Evolutionary conservation across 2,329 filamentous ascomycete genomes (phyloP), one percentile per base, ranked within the genome.

Genomic region (Talaromyces sp.): DNA sequence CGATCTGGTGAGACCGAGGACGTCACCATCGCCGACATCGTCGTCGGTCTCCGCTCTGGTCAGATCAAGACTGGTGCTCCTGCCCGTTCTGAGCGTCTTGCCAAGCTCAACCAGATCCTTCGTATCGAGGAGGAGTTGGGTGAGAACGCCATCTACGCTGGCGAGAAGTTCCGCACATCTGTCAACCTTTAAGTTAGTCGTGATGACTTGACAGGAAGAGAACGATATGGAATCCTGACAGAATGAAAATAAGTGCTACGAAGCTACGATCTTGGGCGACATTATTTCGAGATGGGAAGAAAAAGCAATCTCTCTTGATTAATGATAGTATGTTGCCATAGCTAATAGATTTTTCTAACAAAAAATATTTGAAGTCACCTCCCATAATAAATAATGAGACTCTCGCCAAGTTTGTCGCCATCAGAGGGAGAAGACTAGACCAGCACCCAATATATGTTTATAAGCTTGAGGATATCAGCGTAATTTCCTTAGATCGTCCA

Each of bases 21-120:
- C 83, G 95, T 99, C 73, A 99, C 95, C 81, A 99, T 99, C 79
- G 89, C 95, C 71, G 95, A 99, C 78, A 95, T 99, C 71, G 92
- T 93, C 69, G 95, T 99, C 72, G 95, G 95, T 84, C 91, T 99
- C 76, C 91, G 95, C 73, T 84, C 93, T 73, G 95, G 95, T 71
- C 92, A 99, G 86, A 98, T 99, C 88, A 97, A 97, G 91, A 96
- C 93, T 69, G 93, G 93, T 86, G 93, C 93, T 67, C 95, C 95
- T 72, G 90, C 90, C 77, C 90, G 95, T 76, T 97, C 93, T 72
- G 95, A 99, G 87, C 93, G 95, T 85, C 87, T 98, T 71, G 95
- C 95, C 80, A 99, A 99, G 88, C 91, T 99, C 78, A 99, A 99
- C 90, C 95, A 99, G 86, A 96, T 99, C 76, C 90, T 99, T 76